Evolutionary conservation across 2,329 filamentous ascomycete genomes (phyloP).

Genomic region (Penicillium thymicola): DNA sequence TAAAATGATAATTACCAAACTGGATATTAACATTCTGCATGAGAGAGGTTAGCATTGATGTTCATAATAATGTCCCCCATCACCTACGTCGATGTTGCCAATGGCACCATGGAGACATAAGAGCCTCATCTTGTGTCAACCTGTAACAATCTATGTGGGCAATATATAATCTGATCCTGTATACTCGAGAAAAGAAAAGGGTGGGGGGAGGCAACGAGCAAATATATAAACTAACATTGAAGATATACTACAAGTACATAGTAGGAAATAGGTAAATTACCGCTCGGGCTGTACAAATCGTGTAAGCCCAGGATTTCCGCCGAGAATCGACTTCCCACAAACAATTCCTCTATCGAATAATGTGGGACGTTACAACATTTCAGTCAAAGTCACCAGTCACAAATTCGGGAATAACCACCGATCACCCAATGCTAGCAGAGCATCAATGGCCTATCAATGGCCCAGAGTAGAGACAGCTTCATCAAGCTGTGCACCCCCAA

Average conservation of each 20-base stretch:
- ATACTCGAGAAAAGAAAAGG: not conserved
- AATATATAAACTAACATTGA: not conserved
- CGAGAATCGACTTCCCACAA: constrained; percentile 2
- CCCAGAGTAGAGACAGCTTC: not conserved
- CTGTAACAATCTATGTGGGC: not conserved
- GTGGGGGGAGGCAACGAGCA: not conserved
- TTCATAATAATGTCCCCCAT: not conserved
- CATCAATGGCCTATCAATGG: not conserved
- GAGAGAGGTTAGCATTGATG: not conserved
- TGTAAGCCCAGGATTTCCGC: not conserved
- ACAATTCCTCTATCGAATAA: not conserved
- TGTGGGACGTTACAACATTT: constrained; percentile 4
- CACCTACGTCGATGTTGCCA: constrained; percentile 27
- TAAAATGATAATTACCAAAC: constrained; percentile 7
- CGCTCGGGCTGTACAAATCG: constrained; percentile 5
- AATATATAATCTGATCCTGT: constrained; percentile 2
- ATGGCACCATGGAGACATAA: constrained; percentile 30
- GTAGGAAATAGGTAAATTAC: not conserved
- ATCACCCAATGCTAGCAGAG: constrained; percentile 5
- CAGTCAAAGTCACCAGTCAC: not conserved
- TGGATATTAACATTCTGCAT: constrained; percentile 20
- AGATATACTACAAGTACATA: not conserved
- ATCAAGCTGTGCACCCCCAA: not conserved
- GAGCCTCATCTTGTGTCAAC: constrained; percentile 22
- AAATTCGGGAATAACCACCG: constrained; percentile 6